These are phyloP conservation scores for Cercospora brassicicola DNA, from an alignment of 2,329 filamentous ascomycete species.

Conservation along the genomic window DNA sequence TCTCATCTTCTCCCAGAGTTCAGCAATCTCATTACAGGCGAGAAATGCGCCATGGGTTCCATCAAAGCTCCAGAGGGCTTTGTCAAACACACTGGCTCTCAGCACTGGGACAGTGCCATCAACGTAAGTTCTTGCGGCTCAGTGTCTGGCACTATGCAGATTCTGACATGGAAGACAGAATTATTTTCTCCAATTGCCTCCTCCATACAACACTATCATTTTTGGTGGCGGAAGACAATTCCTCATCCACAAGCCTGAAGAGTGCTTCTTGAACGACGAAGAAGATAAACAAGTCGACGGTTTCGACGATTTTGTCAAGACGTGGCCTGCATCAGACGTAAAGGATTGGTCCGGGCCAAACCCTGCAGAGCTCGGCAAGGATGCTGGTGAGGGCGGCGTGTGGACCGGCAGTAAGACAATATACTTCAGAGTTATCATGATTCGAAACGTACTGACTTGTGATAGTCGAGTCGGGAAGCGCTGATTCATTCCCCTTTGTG, in stretches of 20 bases:
- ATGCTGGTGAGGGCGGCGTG: slow-evolving; percentile 32
- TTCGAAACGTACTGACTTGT: not conserved
- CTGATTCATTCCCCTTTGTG: slow-evolving; percentile 33
- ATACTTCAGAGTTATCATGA: too few species aligned
- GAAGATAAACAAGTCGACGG: slow-evolving; percentile 35
- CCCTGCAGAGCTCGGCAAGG: slow-evolving; percentile 25
- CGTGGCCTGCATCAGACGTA: slow-evolving; percentile 36
- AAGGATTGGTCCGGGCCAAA: slow-evolving; percentile 28
- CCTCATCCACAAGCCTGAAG: slow-evolving; percentile 31
- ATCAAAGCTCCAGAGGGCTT: slow-evolving; percentile 37
- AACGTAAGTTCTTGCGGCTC: slow-evolving; percentile 23
- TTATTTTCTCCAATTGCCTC: slow-evolving; percentile 38
- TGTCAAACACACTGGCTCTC: slow-evolving; percentile 37
- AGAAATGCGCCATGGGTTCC: slow-evolving; percentile 31
- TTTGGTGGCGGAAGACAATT: slow-evolving; percentile 35
- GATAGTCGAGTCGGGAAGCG: slow-evolving; percentile 21
- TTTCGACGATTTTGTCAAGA: slow-evolving; percentile 34
- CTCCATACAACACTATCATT: slow-evolving; percentile 37
- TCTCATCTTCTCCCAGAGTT: slow-evolving; percentile 30
- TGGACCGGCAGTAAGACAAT: slow-evolving; percentile 35
- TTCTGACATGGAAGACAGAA: slow-evolving; percentile 23
- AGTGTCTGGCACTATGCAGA: not conserved
- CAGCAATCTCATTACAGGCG: slow-evolving; percentile 25
- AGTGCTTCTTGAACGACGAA: slow-evolving; percentile 29
- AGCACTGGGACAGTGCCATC: slow-evolving; percentile 37